Base-by-base conservation (phyloP, 2,329 filamentous ascomycete species). In the Calonectria crousiana region DNA sequence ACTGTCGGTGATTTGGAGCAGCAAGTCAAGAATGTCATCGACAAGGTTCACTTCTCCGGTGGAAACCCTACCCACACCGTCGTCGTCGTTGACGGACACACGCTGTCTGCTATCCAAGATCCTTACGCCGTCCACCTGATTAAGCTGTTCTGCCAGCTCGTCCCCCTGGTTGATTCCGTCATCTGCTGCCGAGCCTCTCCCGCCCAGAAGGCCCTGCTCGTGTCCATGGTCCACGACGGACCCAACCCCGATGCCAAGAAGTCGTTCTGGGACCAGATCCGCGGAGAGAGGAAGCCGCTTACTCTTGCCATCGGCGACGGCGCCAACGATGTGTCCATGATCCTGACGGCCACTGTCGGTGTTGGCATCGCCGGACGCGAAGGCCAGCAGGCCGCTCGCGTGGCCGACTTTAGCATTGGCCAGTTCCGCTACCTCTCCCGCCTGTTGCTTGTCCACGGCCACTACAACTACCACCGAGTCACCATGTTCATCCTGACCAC, bases 271-370 rank as follows among this genome's bases (percentile, higher is more conserved):
- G 16, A 13, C 36, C 56, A 62, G 23, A 38, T 62, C 23, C 56
- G 36, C 23, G 56, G 56, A 28, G 56, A 62, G 56, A 28, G 56
- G 14, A 62, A 62, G 56, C 56, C 56, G 1, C 91, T 98, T 52
- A 98, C 96, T 0, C 89, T 98, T 16, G 95, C 96, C 2, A 98
- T 98, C 75, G 96, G 96, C 3, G 96, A 98, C 82, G 96, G 96
- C 51, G 95, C 96, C 58, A 98, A 98, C 81, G 96, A 98, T 81
- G 93, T 98, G 79, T 95, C 96, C 70, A 98, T 98, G 96, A 98
- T 98, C 62, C 95, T 96, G 79, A 95, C 89, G 4, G 88, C 89
- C 0, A 95, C 98, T 81, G 95, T 98, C 14, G 96, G 96, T 18
- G 93, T 98, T 62, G 96, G 96, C 18, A 96, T 98, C 67, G 96